A percentile compares a stretch with the other conserved stretches of the same genome.
These are phyloP conservation scores for Starmerella vitae DNA, from an alignment of 805 yeast genomes.

Conservation along the genomic window DNA sequence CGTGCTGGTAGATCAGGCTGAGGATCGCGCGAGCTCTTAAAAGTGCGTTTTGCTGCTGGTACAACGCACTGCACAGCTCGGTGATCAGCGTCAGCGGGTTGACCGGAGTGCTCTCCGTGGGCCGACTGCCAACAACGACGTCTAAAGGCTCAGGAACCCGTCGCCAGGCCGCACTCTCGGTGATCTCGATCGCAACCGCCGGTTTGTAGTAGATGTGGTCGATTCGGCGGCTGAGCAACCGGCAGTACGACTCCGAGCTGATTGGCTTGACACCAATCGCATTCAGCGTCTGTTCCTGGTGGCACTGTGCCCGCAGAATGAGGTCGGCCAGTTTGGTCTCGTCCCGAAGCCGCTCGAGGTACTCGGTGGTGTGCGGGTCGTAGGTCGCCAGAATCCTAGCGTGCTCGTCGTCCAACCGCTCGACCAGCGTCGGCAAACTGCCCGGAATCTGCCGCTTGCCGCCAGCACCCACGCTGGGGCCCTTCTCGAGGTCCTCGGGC, in stretches of 20 bases:
- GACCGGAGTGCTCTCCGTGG: slow-evolving; percentile 28
- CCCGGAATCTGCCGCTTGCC: slow-evolving; percentile 73
- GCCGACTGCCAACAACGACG: slow-evolving; percentile 28
- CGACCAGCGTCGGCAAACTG: slow-evolving; percentile 71
- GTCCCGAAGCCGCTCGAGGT: slow-evolving; percentile 77
- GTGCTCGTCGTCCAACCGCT: slow-evolving; percentile 90
- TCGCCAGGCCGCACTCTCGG: slow-evolving; percentile 69
- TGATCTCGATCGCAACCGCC: slow-evolving; percentile 48
- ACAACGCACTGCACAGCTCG: slow-evolving; percentile 49
- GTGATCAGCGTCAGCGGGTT: slow-evolving; percentile 41
- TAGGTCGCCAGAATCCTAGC: slow-evolving; percentile 72
- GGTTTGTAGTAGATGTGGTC: slow-evolving; percentile 93
- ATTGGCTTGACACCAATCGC: slow-evolving; percentile 22
- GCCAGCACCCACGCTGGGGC: slow-evolving; percentile 36
- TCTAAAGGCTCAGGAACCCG: slow-evolving; percentile 30
- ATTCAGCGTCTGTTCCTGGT: slow-evolving; percentile 47
- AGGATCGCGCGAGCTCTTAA: slow-evolving; percentile 75
- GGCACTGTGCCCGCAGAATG: slow-evolving; percentile 73
- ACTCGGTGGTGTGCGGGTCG: slow-evolving; percentile 93
- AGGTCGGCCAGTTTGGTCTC: slow-evolving; percentile 64
- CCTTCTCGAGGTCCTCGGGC: slow-evolving; percentile 52
- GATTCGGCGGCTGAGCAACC: slow-evolving; percentile 69
- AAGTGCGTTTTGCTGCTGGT: slow-evolving; percentile 50
- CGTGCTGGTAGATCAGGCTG: slow-evolving; percentile 77
- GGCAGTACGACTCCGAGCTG: slow-evolving; percentile 33